Evolutionary conservation across 164 flowering plant genomes (phyloP).

Genomic region (Stephania japonica): DNA sequence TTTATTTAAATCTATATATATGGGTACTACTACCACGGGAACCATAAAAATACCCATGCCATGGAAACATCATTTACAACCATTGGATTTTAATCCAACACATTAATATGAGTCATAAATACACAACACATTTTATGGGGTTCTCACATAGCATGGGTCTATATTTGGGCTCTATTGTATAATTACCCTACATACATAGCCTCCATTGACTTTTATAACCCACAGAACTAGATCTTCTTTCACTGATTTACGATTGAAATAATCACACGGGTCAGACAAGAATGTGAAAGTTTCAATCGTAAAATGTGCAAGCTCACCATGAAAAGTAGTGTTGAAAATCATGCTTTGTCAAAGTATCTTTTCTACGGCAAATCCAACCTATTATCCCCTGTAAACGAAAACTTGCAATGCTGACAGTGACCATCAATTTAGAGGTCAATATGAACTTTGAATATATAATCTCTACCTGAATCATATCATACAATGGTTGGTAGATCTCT

Average conservation of each 20-base stretch:
- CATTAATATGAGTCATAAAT: no score
- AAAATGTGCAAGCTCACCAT: conserved; percentile 41
- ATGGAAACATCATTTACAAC: no score
- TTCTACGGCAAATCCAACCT: conserved; percentile 65
- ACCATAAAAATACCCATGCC: no score
- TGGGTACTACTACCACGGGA: no score
- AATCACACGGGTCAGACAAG: not conserved
- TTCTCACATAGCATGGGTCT: no score
- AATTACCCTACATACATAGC: not conserved
- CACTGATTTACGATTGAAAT: not conserved
- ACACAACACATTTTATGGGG: no score
- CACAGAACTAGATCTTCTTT: not conserved
- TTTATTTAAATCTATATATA: not conserved
- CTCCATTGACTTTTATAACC: not conserved
- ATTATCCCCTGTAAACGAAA: conserved; percentile 47
- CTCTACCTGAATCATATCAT: conserved; percentile 71
- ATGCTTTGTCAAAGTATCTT: conserved; percentile 48
- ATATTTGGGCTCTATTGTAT: no score
- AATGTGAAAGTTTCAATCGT: not conserved
- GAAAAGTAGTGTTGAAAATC: conserved; percentile 71
- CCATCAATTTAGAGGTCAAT: conserved; percentile 1
- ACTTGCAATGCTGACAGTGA: not conserved
- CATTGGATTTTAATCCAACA: no score
- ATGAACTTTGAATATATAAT: not conserved
- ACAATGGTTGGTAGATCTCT: conserved; percentile 59